These are phyloP conservation scores for Grigorovia transvaalensis DNA, from an alignment of 805 yeast species.

Conservation along the genomic window DNA sequence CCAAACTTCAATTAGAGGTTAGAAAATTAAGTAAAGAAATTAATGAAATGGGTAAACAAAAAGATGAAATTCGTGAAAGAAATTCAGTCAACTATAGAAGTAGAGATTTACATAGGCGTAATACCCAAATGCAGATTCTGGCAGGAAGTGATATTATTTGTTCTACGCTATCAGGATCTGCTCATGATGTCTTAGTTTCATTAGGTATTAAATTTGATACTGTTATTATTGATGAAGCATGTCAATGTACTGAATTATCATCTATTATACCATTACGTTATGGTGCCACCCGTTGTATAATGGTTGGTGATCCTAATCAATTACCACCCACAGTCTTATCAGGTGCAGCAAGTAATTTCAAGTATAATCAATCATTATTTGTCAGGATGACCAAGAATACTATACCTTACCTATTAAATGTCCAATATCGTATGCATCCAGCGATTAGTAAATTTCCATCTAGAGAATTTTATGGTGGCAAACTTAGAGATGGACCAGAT, in stretches of 20 bases:
- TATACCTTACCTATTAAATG: constrained; percentile 60
- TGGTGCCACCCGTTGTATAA: constrained; percentile 80
- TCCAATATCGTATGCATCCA: constrained; percentile 98
- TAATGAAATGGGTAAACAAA: constrained; percentile 56
- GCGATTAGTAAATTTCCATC: constrained; percentile 82
- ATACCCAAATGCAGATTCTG: constrained; percentile 61
- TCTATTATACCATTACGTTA: constrained; percentile 85
- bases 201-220: constrained; percentile 75
- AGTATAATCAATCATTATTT: constrained; percentile 85
- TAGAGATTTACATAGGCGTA: constrained; percentile 67
- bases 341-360: constrained; percentile 66
- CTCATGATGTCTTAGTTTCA: constrained; percentile 73
- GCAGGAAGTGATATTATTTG: constrained; percentile 77
- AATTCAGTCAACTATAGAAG: constrained; percentile 59
- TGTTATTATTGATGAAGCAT: constrained; percentile 93
- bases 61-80: constrained; percentile 72
- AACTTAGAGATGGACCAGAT: constrained; percentile 66
- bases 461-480: constrained; percentile 62
- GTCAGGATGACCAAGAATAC: constrained; percentile 79
- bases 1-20: constrained; percentile 38
- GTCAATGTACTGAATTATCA: constrained; percentile 90
- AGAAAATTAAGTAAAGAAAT: constrained; percentile 51
- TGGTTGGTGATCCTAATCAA: constrained; percentile 99
- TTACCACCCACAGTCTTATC: constrained; percentile 94
- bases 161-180: constrained; percentile 87